Conservation (phyloP, 2,329 filamentous ascomycete genomes). For the Trichoderma pleuroti region DNA sequence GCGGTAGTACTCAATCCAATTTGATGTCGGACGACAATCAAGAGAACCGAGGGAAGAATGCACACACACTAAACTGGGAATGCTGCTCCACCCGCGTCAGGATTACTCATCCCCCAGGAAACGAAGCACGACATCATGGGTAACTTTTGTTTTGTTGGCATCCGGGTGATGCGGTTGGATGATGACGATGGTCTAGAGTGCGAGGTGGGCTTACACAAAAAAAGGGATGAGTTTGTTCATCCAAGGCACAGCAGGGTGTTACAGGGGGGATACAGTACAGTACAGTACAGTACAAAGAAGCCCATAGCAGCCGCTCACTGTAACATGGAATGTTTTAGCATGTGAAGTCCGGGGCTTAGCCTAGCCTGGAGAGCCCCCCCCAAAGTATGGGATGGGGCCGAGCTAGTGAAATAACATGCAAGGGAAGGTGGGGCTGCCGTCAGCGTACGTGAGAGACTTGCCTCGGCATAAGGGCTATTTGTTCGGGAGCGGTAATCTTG, state of each 20-base stretch:
- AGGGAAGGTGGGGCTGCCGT: not conserved
- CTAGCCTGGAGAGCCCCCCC: not conserved
- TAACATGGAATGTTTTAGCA: not conserved
- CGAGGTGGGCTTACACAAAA: not conserved
- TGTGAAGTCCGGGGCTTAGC: not conserved
- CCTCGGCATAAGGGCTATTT: not conserved
- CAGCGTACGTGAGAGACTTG: not conserved
- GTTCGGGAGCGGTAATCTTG: not conserved
- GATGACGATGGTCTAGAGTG: not conserved
- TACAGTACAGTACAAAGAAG: not conserved
- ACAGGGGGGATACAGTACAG: not conserved
- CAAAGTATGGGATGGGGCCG: not conserved
- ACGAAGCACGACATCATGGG: not conserved
- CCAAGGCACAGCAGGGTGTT: not conserved
- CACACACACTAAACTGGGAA: not conserved
- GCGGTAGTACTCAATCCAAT: not conserved
- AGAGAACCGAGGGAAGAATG: not conserved
- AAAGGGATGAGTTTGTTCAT: not conserved
- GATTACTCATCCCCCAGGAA: not conserved
- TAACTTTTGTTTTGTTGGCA: not conserved
- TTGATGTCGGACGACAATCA: not conserved
- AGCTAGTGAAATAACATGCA: not conserved
- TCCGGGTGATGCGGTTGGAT: not conserved
- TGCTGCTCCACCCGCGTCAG: not conserved
- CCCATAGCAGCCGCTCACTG: not conserved